Evolutionary conservation across 202 grass and related monocot species (phyloP).

Genomic region (Carex sylvatica): DNA sequence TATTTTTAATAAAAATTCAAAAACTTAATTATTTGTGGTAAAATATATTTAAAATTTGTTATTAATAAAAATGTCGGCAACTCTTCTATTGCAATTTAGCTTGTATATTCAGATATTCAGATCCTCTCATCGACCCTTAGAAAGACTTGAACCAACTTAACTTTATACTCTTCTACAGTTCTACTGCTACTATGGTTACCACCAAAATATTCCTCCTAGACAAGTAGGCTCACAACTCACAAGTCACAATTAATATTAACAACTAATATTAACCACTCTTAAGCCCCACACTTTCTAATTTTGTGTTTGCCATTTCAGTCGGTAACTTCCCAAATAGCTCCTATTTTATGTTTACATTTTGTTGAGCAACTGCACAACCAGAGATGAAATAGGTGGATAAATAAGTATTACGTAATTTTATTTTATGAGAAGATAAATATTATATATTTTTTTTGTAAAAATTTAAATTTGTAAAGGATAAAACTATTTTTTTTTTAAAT

Average conservation of each 20-base stretch:
- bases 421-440: too few relatives aligned
- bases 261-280: constrained; percentile 1
- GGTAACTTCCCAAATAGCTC: not conserved
- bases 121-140: not conserved
- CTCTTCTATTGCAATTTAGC: too few relatives aligned
- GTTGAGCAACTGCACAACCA: not conserved
- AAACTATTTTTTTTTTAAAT: too few relatives aligned
- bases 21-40: too few relatives aligned
- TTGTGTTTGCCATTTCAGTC: not conserved
- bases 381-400: not conserved
- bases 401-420: too few relatives aligned
- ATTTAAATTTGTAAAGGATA: too few relatives aligned
- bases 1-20: too few relatives aligned
- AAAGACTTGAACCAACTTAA: not conserved
- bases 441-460: too few relatives aligned
- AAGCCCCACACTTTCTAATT: not conserved
- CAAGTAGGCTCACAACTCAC: not conserved
- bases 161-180: not conserved
- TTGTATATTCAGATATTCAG: too few relatives aligned
- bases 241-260: too few relatives aligned
- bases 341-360: not conserved
- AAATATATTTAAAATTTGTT: too few relatives aligned
- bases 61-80: too few relatives aligned
- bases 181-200: not conserved
- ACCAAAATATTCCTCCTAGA: not conserved